phyloP scores from a whole-genome alignment of 2,329 filamentous ascomycete species.

The Biscogniauxia marginata region DNA sequence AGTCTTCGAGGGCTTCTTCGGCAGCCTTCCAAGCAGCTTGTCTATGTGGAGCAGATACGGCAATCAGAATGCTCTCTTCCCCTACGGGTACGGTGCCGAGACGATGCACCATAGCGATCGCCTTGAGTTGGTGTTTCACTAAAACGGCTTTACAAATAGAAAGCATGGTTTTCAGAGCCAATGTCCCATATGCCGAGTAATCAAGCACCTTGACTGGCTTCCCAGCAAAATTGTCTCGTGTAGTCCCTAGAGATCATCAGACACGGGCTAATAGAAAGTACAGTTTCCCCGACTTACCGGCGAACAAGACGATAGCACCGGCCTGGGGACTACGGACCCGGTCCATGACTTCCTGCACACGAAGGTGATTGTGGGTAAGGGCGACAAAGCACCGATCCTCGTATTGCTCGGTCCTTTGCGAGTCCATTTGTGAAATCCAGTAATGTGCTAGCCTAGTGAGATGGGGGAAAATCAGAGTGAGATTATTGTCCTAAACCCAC shows the following conservation, averaged over 20 bases:
- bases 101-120: conserved; percentile 79
- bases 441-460: no score
- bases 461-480: no score
- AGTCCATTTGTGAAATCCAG: conserved; percentile 18
- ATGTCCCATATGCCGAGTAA: conserved; percentile 71
- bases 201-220: conserved; percentile 72
- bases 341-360: conserved; percentile 57
- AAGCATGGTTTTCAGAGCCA: conserved; percentile 68
- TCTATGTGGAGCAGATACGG: conserved; percentile 79
- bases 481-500: no score
- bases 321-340: conserved; percentile 70
- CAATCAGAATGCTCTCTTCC: conserved; percentile 92
- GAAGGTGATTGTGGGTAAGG: conserved; percentile 63
- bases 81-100: conserved; percentile 82
- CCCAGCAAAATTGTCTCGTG: conserved; percentile 69
- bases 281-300: conserved; percentile 47
- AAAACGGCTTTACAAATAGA: conserved; percentile 58
- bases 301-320: conserved; percentile 75
- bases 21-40: conserved; percentile 83
- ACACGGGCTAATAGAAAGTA: background rate
- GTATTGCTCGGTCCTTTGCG: conserved; percentile 39
- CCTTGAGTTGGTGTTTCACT: conserved; percentile 63
- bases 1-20: conserved; percentile 83
- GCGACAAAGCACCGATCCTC: conserved; percentile 62
- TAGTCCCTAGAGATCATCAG: conserved; percentile 58